Percentiles rank a stretch among this genome's conserved stretches.
Evolutionary conservation across 129 eudicot genomes (phyloP).

Genomic region (Flaveria sonorensis): DNA sequence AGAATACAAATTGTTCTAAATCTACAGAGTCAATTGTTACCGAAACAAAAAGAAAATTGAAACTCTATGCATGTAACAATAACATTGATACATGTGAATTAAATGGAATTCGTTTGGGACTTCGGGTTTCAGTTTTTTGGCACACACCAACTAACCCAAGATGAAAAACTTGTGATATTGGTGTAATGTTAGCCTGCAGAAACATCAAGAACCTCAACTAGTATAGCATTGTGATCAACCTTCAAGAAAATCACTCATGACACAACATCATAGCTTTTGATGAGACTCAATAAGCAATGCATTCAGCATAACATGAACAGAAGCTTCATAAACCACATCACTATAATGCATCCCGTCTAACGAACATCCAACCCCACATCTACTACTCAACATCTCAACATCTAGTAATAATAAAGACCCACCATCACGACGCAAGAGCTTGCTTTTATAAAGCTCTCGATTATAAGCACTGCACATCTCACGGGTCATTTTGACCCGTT

Average conservation of each 20-base stretch:
- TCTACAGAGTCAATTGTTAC: conserved; percentile 31
- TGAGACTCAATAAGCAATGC: conserved; percentile 86
- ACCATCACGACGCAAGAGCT: conserved; percentile 68
- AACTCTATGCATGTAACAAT: conserved; percentile 38
- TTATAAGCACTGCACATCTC: conserved; percentile 49
- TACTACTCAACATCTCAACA: conserved; percentile 49
- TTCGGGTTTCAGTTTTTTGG: conserved; percentile 27
- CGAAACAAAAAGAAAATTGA: conserved; percentile 1
- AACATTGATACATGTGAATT: conserved; percentile 29
- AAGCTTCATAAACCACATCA: conserved; percentile 72
- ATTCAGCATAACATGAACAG: conserved; percentile 83
- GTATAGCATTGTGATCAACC: background rate
- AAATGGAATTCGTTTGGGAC: conserved; percentile 21
- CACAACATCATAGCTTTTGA: conserved; percentile 56
- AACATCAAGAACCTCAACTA: conserved; percentile 13
- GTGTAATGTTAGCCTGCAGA: background rate
- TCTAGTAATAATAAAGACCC: conserved; percentile 78
- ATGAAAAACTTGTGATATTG: background rate
- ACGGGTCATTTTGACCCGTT: conserved; percentile 73
- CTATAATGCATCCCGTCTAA: conserved; percentile 93
- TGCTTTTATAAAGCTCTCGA: conserved; percentile 52
- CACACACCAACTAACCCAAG: conserved; percentile 1
- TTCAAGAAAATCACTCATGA: no score
- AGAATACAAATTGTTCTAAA: conserved; percentile 38
- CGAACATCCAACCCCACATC: conserved; percentile 72